phyloP scores from a whole-genome alignment of 2,329 filamentous ascomycete species.

The Periglandula ipomoeae region DNA sequence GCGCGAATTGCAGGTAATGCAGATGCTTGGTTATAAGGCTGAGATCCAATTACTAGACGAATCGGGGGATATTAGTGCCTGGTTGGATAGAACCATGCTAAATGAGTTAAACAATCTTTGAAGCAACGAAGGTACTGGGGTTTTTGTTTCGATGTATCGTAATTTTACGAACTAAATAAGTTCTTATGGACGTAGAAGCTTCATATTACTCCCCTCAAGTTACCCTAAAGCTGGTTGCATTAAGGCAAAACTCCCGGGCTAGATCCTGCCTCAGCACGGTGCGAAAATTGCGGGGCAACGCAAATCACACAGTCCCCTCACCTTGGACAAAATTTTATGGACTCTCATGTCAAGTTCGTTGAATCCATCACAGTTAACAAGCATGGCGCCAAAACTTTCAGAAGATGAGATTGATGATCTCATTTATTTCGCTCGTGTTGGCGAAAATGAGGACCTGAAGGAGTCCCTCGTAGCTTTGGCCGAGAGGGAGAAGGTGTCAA shows the following conservation, averaged over 20 bases:
- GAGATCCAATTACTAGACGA: constrained; percentile 66
- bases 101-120: background rate
- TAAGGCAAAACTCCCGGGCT: background rate
- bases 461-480: constrained; percentile 49
- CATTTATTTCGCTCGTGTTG: constrained; percentile 74
- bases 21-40: constrained; percentile 64
- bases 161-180: background rate
- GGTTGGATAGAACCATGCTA: constrained; percentile 38
- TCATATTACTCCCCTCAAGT: background rate
- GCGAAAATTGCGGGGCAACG: constrained; percentile 25
- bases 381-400: constrained; percentile 46
- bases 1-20: constrained; percentile 60
- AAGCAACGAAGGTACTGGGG: too few relatives aligned
- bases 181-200: background rate
- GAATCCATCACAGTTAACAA: constrained; percentile 2
- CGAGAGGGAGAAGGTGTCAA: constrained; percentile 47
- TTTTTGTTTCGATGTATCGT: too few relatives aligned
- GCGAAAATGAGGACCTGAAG: constrained; percentile 63
- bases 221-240: background rate
- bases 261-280: constrained; percentile 22
- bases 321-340: constrained; percentile 14
- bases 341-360: constrained; percentile 16
- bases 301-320: constrained; percentile 30
- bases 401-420: constrained; percentile 87
- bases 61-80: constrained; percentile 37